Evolutionary conservation across 2,329 filamentous ascomycete species (phyloP).

Genomic region (Lizonia empirigonia): DNA sequence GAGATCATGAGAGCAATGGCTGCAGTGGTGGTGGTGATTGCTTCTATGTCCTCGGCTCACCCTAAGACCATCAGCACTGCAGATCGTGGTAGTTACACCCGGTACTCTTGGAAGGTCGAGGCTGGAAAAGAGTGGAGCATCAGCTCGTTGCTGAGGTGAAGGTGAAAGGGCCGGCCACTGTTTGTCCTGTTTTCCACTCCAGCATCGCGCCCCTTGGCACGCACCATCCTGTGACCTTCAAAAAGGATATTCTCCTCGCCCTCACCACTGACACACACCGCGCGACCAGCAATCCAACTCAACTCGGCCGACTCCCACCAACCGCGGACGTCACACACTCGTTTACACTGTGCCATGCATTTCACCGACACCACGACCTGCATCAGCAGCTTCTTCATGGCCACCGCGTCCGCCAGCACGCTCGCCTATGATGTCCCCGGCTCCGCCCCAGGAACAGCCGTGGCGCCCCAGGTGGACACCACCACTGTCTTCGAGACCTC

Average conservation of each 20-base stretch:
- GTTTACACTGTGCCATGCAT: constrained; percentile 1
- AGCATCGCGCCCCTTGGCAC: constrained; percentile 11
- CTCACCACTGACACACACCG: background rate
- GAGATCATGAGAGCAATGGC: background rate
- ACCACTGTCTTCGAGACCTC: constrained; percentile 13
- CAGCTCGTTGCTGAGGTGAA: constrained; percentile 1
- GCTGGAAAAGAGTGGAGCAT: background rate
- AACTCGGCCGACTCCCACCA: background rate
- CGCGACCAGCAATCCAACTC: background rate
- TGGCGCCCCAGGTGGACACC: background rate
- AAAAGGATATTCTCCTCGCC: background rate
- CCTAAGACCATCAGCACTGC: background rate
- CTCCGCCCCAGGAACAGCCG: background rate
- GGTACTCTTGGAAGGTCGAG: background rate
- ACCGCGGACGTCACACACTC: background rate
- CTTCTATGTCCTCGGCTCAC: background rate
- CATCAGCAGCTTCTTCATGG: constrained; percentile 8
- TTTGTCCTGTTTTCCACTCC: constrained; percentile 4
- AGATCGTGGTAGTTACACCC: background rate
- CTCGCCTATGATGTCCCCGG: background rate
- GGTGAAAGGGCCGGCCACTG: background rate
- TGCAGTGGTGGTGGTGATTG: background rate
- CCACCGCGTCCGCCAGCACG: constrained; percentile 3
- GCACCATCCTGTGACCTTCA: constrained; percentile 1
- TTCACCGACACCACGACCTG: background rate